These are phyloP conservation scores for Aspergillus eucalypticola DNA, from an alignment of 2,329 filamentous ascomycete species.

Conservation along the genomic window DNA sequence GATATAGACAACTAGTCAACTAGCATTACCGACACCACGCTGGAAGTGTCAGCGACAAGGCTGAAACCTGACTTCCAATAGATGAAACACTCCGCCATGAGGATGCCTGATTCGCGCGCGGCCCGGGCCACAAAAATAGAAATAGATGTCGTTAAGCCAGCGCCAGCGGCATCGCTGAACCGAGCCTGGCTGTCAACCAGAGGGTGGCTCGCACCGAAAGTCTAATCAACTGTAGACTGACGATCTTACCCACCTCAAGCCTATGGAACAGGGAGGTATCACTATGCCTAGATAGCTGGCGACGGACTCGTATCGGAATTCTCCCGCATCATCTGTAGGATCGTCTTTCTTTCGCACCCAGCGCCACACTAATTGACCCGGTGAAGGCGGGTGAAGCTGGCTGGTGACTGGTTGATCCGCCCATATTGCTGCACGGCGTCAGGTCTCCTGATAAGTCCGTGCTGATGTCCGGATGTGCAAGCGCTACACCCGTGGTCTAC, in stretches of 20 bases:
- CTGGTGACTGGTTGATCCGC: slow-evolving; percentile 7
- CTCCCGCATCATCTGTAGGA: slow-evolving; percentile 1
- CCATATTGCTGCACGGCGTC: slow-evolving; percentile 10
- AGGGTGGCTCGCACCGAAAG: not conserved
- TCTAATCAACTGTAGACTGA: not conserved
- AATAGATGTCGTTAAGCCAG: not conserved
- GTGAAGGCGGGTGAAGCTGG: slow-evolving; percentile 9
- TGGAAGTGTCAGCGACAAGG: not conserved
- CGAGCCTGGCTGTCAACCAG: not conserved
- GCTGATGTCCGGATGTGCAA: slow-evolving; percentile 12
- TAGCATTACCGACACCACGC: not conserved
- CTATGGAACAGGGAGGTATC: not conserved
- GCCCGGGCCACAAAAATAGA: not conserved
- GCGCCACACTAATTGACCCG: slow-evolving; percentile 15
- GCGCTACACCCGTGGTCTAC: slow-evolving; percentile 6
- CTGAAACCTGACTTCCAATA: not conserved
- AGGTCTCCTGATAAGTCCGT: slow-evolving; percentile 24
- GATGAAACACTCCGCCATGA: not conserved
- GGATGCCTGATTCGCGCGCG: not conserved
- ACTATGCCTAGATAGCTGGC: not conserved
- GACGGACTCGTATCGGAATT: not conserved
- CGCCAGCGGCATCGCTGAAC: not conserved
- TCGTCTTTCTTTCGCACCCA: slow-evolving; percentile 8
- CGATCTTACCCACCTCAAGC: not conserved
- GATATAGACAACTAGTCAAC: too few species aligned